These are phyloP conservation scores for Coemansia sp. DNA, from an alignment of 192 early-diverging fungal genomes.

Conservation along the genomic window DNA sequence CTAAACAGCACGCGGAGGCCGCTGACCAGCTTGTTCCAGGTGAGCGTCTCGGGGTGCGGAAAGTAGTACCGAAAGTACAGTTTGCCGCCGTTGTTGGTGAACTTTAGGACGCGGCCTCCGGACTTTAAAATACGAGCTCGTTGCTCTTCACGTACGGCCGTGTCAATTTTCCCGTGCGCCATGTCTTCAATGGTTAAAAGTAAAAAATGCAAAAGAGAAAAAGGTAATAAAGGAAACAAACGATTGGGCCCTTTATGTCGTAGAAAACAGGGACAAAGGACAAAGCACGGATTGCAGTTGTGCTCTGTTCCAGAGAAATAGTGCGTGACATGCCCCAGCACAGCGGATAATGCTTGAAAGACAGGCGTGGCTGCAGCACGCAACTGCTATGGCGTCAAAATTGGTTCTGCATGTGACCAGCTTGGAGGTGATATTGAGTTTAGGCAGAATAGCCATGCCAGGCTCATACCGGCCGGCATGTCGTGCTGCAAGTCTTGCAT, in stretches of 20 bases:
- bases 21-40: conserved; percentile 40
- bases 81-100: conserved; percentile 49
- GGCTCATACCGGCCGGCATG: too few relatives aligned
- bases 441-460: too few relatives aligned
- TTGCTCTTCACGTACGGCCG: conserved; percentile 38
- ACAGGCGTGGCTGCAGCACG: neutral
- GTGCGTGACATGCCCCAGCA: neutral
- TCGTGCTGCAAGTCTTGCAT: too few relatives aligned
- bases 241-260: neutral
- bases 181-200: neutral
- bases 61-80: conserved; percentile 54
- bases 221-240: neutral
- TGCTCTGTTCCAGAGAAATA: neutral
- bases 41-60: conserved; percentile 35
- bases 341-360: neutral
- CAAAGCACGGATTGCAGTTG: neutral
- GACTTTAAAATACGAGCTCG: conserved; percentile 26
- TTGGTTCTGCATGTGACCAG: too few relatives aligned
- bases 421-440: too few relatives aligned
- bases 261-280: neutral
- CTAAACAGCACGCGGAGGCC: conserved; percentile 47
- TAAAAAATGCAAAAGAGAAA: conserved; percentile 6
- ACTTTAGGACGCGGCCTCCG: conserved; percentile 54
- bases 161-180: neutral
- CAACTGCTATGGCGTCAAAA: too few relatives aligned